phyloP scores from a whole-genome alignment of 169 alveolate genomes.

The Plasmodium vinckei region DNA sequence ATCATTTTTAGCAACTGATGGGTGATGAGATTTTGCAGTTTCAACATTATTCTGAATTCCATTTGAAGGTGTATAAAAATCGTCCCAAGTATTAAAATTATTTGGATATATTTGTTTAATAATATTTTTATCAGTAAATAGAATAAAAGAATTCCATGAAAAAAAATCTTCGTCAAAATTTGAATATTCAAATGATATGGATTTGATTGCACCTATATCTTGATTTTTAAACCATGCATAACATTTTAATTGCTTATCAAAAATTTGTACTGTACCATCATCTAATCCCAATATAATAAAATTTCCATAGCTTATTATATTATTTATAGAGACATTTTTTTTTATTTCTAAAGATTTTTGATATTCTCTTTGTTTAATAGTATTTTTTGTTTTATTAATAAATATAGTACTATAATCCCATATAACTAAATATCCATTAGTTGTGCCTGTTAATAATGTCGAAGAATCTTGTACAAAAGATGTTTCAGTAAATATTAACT shows the following conservation, averaged over 20 bases:
- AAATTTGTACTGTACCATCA: slow-evolving; percentile 69
- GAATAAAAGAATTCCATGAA: slow-evolving; percentile 67
- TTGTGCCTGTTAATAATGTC: slow-evolving; percentile 63
- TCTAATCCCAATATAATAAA: slow-evolving; percentile 47
- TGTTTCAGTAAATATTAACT: slow-evolving; percentile 67
- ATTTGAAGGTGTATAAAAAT: background rate
- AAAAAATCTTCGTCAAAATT: slow-evolving; percentile 60
- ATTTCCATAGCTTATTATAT: slow-evolving; percentile 64
- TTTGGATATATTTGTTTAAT: slow-evolving; percentile 55
- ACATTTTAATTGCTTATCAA: slow-evolving; percentile 70
- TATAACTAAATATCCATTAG: slow-evolving; percentile 48
- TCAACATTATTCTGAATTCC: background rate
- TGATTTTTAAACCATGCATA: slow-evolving; percentile 76
- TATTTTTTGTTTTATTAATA: slow-evolving; percentile 63
- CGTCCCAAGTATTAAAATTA: slow-evolving; percentile 22
- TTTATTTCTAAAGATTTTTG: slow-evolving; percentile 69
- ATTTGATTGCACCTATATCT: slow-evolving; percentile 59
- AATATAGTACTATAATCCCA: slow-evolving; percentile 76
- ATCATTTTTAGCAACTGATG: background rate
- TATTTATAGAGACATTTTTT: slow-evolving; percentile 57
- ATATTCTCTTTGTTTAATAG: slow-evolving; percentile 74
- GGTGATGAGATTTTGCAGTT: background rate
- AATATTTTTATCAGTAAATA: slow-evolving; percentile 47
- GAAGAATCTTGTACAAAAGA: slow-evolving; percentile 71
- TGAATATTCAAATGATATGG: slow-evolving; percentile 47